Evolutionary conservation across 1,284 basidiomycete genomes (phyloP).

Genomic region (Wallemia hederae): DNA sequence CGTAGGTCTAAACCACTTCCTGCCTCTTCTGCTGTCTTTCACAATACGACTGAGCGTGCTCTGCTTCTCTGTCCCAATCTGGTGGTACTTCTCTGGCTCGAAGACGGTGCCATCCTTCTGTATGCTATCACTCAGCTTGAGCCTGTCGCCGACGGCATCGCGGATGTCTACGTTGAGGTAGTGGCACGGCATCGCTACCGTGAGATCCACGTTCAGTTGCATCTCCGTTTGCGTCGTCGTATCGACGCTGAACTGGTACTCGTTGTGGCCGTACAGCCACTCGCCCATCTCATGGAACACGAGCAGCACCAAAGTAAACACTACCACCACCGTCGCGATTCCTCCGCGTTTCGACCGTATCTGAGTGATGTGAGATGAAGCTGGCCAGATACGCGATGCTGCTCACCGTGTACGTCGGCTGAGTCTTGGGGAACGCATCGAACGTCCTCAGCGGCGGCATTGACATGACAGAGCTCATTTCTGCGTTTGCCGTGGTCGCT

Average conservation of each 20-base stretch:
- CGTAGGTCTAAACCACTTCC: background rate
- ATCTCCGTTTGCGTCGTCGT: conserved; percentile 29
- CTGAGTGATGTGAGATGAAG: conserved; percentile 15
- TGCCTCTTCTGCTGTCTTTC: background rate
- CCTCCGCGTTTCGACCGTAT: conserved; percentile 59
- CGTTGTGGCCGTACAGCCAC: conserved; percentile 71
- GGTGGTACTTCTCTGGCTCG: background rate
- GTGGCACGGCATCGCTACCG: conserved; percentile 69
- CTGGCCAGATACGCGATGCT: background rate
- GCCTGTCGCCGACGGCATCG: conserved; percentile 67
- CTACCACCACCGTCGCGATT: conserved; percentile 53
- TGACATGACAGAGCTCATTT: background rate
- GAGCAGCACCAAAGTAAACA: conserved; percentile 36
- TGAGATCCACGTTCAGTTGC: conserved; percentile 62
- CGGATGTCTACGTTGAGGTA: conserved; percentile 68
- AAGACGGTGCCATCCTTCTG: background rate
- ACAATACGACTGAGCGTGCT: background rate
- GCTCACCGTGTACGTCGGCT: conserved; percentile 1
- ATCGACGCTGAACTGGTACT: conserved; percentile 60
- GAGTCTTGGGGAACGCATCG: conserved; percentile 56
- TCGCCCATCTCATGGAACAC: conserved; percentile 65
- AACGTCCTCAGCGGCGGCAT: conserved; percentile 16
- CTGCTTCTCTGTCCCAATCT: background rate
- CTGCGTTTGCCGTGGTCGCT: background rate
- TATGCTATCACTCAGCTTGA: conserved; percentile 34